Evolutionary conservation across 306 rosid genomes (phyloP), one percentile per base, ranked within the genome.

Genomic region (Cercis canadensis): DNA sequence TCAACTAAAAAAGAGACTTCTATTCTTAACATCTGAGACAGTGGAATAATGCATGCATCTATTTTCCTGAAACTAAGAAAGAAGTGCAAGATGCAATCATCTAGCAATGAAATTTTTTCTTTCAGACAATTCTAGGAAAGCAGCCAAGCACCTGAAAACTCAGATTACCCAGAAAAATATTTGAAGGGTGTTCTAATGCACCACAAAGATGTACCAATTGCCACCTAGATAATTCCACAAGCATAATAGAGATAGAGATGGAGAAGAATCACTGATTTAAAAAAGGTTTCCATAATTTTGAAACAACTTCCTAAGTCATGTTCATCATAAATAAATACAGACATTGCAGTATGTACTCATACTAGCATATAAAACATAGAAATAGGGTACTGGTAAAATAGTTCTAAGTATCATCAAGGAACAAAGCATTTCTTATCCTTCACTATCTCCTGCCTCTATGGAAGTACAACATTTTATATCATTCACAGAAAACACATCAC

Each of bases 391-490:
- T 55, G 58, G 72, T 58, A 62, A 64, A 33, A 57, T 41, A 10
- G 19, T 36, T 37, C 53, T 65, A 64, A 54, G 57, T 34, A 46
- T 50, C 16, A 65, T 58, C 60, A 70, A 32, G 51, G 46, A 62
- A 46, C 78, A 57, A 24, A 59, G 62, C 57, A 56, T 72, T 81
- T 74, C 80, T 73, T 31, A 46, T 57, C 70, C 78, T 76, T 69
- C 65, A 56, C 75, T 66, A 61, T 65, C 72, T 39, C 55, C 76
- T 67, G 74, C 83, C 36, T 70, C 80, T 75, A 81, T 75, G 75
- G 78, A 60, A 78, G 58, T 11, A 72, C 74, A 60, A 37, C 75
- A 57, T 51, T 57, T 57, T 74, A 67, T 69, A 33, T 63, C 34
- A 62, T 84, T 73, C 62, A 47, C 70, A 31, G 37, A 76, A 68